Base-by-base conservation (phyloP, 2,329 filamentous ascomycete genomes). In the Pseudocercospora fijiensis region DNA sequence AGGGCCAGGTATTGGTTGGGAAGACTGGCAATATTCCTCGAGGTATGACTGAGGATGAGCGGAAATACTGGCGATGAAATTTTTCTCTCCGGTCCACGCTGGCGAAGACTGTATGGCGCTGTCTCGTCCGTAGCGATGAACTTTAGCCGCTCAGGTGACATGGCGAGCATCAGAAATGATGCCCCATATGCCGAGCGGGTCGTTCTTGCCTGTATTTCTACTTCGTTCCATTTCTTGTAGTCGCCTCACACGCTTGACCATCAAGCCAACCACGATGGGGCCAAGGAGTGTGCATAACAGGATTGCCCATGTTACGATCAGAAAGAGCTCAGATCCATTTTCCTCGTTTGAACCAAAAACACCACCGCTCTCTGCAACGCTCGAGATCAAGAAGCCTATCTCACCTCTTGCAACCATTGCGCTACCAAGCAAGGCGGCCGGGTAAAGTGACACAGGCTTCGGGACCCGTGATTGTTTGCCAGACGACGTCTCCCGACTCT, bases 391-490 rank as follows among this genome's bases (percentile, higher is more conserved):
- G 65, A 92, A 92, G 0, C 90, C 90, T 33, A 94, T 91, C 73
- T 95, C 90, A 0, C 90, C 90, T n/a, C 90, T 82, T 0, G 90
- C 86, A 0, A 89, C 84, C 90, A 94, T 94, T 2, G 85, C 85
- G 18, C 84, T 79, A 0, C 87, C 87, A 0, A 93, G 77, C 2
- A 93, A 86, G 0, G 83, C 80, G 0, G 86, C 83, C 0, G 90
- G 89, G 65, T 91, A 88, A 0, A 90, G 77, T 0, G 88, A 91
- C 2, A 83, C 75, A 0, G 86, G 84, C 55, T 84, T 85, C 0
- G 77, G 71, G 5, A 64, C 58, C 1, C 20, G 18, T 9, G 24
- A 24, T n/a, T 16, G 28, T 43, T 61, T 63, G 58, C 64, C 51
- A 47, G 60, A 43, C 3, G 16, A 30, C 49, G 1, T 3, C 22